Percentiles rank a stretch among this genome's conserved stretches.
These are phyloP conservation scores for Diplocarpon rosae DNA, from an alignment of 2,329 filamentous ascomycete genomes.

Conservation along the genomic window DNA sequence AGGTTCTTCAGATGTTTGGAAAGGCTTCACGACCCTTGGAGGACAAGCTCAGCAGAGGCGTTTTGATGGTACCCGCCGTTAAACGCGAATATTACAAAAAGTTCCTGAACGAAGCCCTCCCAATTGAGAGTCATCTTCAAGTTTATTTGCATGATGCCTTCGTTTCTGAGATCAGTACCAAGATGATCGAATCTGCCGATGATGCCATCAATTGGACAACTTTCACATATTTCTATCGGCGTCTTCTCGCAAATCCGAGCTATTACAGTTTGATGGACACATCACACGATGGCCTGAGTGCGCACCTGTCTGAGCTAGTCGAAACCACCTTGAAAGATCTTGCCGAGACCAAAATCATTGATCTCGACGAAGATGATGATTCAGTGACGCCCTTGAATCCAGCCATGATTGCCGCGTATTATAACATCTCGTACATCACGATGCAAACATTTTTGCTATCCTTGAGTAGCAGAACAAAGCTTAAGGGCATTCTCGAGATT, in stretches of 20 bases:
- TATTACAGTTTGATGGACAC: constrained; percentile 87
- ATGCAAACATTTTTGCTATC: constrained; percentile 98
- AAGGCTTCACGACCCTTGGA: constrained; percentile 71
- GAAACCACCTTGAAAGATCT: constrained; percentile 88
- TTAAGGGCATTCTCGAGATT: constrained; percentile 95
- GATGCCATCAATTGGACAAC: constrained; percentile 98
- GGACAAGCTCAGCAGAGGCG: constrained; percentile 74
- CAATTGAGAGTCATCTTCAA: constrained; percentile 88
- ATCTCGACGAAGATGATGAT: constrained; percentile 90
- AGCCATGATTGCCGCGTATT: constrained; percentile 97
- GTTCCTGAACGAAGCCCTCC: constrained; percentile 90
- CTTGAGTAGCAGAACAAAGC: constrained; percentile 75
- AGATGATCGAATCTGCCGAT: constrained; percentile 88
- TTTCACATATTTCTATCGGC: constrained; percentile 96
- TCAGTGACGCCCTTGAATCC: constrained; percentile 82
- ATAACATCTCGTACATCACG: constrained; percentile 98
- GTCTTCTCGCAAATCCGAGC: constrained; percentile 87
- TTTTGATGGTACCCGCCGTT: constrained; percentile 91
- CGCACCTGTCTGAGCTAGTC: constrained; percentile 87
- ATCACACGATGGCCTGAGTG: constrained; percentile 85
- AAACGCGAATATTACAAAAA: constrained; percentile 99
- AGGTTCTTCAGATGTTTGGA: constrained; percentile 96
- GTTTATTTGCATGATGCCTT: constrained; percentile 91
- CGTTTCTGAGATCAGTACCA: constrained; percentile 92
- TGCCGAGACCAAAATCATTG: constrained; percentile 86